phyloP scores from a whole-genome alignment of 83 land plant species.

The Diphasiastrum complanatum region DNA sequence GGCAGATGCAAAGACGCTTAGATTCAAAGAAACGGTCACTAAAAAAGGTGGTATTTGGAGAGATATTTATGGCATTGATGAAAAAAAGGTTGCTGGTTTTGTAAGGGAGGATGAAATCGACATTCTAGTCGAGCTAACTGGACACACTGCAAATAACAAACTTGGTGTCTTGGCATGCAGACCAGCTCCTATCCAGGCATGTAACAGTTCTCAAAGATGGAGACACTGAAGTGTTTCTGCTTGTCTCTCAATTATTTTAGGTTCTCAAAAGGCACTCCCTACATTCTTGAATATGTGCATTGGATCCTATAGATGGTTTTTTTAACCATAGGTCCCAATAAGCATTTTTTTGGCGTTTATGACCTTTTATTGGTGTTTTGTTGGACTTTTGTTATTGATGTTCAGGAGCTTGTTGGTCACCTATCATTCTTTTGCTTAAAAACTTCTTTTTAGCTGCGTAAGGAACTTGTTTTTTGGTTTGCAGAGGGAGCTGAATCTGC shows the following conservation, averaged over 20 bases:
- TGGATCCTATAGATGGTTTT: too few relatives aligned
- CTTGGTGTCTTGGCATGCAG: constrained; percentile 91
- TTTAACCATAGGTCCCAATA: too few relatives aligned
- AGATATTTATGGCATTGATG: constrained; percentile 92
- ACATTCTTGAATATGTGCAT: too few relatives aligned
- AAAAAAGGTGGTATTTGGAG: constrained; percentile 88
- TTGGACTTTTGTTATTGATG: too few relatives aligned
- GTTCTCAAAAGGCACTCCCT: too few relatives aligned
- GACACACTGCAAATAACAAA: constrained; percentile 92
- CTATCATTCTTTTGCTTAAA: too few relatives aligned
- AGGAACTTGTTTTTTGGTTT: too few relatives aligned
- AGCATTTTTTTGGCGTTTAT: too few relatives aligned
- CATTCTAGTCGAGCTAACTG: constrained; percentile 91
- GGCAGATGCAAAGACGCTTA: constrained; percentile 92
- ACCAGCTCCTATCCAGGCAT: constrained; percentile 93
- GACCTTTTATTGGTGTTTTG: too few relatives aligned
- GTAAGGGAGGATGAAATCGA: constrained; percentile 92
- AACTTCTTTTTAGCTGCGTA: too few relatives aligned
- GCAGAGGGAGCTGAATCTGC: constrained; percentile 2
- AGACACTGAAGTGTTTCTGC: background rate
- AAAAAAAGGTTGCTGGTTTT: constrained; percentile 83
- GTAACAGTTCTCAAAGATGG: background rate
- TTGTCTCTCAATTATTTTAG: background rate
- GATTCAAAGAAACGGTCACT: constrained; percentile 68
- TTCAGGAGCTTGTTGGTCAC: too few relatives aligned